Evolutionary conservation across 345 rosid species (phyloP).

Genomic region (Schrenkiella parvula): DNA sequence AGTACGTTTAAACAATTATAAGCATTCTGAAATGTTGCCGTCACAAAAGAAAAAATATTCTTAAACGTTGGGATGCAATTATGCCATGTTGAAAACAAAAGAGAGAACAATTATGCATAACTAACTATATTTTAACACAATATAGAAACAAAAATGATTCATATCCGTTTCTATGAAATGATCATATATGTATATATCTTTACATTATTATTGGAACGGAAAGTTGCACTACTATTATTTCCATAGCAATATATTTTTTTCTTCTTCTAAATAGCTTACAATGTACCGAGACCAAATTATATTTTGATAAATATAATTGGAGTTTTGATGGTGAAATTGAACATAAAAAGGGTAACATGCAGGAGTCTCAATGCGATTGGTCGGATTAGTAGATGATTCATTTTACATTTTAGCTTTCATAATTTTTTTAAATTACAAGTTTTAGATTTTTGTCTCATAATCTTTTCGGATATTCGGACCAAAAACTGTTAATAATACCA

Average conservation of each 20-base stretch:
- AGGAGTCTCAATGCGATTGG: neutral
- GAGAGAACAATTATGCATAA: neutral
- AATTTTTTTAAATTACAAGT: too few species aligned
- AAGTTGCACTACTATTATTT: neutral
- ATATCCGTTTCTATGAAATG: neutral
- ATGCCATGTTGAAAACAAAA: neutral
- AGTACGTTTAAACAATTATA: neutral
- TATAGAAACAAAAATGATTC: neutral
- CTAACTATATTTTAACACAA: neutral
- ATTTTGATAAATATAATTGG: neutral
- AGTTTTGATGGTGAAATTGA: neutral
- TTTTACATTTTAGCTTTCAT: too few species aligned
- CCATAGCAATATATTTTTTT: neutral
- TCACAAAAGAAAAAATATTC: too few species aligned
- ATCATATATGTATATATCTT: too few species aligned
- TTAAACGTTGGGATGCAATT: too few species aligned
- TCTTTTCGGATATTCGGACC: too few species aligned
- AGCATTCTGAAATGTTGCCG: neutral
- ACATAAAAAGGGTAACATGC: neutral
- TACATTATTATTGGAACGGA: neutral
- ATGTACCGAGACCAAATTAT: neutral
- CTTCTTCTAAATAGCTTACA: neutral
- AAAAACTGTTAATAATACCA: too few species aligned
- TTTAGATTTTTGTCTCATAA: too few species aligned
- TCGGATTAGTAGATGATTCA: too few species aligned